Evolutionary conservation across 2,329 filamentous ascomycete species (phyloP).

Genomic region (Septoria petroselini): DNA sequence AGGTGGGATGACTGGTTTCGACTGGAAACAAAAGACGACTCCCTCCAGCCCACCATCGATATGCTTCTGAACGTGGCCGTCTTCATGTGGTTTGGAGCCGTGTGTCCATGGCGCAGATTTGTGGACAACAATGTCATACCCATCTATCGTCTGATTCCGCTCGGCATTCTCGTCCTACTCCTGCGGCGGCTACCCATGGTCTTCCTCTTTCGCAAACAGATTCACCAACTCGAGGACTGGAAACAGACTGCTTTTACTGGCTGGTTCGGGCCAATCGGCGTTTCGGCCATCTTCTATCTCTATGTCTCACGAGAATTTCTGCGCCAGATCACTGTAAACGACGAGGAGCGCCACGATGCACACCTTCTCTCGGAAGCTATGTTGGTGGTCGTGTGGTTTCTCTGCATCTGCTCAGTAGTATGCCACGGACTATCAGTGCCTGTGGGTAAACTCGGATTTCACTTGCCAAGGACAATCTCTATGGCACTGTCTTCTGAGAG

Average conservation of each 20-base stretch:
- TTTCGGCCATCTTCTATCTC: conserved; percentile 86
- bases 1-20: conserved; percentile 85
- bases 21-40: conserved; percentile 82
- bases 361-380: conserved; percentile 63
- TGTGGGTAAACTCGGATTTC: conserved; percentile 62
- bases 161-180: conserved; percentile 74
- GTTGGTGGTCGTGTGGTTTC: conserved; percentile 77
- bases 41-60: conserved; percentile 88
- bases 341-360: conserved; percentile 63
- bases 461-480: conserved; percentile 63
- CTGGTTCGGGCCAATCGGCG: conserved; percentile 90
- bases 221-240: conserved; percentile 72
- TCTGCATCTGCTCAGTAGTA: conserved; percentile 77
- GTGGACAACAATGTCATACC: conserved; percentile 65
- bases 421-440: conserved; percentile 83
- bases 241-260: conserved; percentile 81
- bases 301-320: conserved; percentile 79
- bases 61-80: conserved; percentile 88
- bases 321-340: conserved; percentile 55
- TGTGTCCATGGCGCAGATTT: conserved; percentile 77
- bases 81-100: conserved; percentile 84
- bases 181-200: conserved; percentile 76
- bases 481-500: conserved; percentile 47
- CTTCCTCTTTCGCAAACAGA: conserved; percentile 66
- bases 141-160: conserved; percentile 66